Evolutionary conservation across 1,139 yeast genomes (phyloP), one percentile per base, ranked within the genome.

Genomic region (Pneumocystis jirovecii): DNA sequence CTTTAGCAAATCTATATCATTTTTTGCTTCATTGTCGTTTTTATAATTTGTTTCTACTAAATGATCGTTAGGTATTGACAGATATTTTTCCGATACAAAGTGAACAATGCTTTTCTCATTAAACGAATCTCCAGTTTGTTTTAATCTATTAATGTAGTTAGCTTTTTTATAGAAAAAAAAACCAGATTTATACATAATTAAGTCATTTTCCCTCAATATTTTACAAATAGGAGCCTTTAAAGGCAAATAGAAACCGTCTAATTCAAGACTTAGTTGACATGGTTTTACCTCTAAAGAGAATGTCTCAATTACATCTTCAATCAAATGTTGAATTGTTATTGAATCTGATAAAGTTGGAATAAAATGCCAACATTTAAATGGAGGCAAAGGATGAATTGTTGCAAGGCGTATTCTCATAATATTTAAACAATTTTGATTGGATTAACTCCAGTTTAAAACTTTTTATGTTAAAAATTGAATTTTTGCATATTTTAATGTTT

Each of bases 401-500:
- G 61, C 1, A 42, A 60, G 45, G 6, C 61, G 61, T 60, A 60
- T 60, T 17, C 61, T 39, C 61, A 60, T 60, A 25, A 50, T 50
- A 25, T 12, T 25, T 1, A 12, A 8, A 7, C 15, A 25, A 50
- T 50, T 3, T 7, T 25, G 5, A 50, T 21, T 50, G 6, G 12
- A 12, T 19, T 50, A 15, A 50, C 25, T 12, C 21, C 6, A 15
- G 10, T 40, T 50, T 17, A 50, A 50, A 50, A 50, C 21, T 25
- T 31, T 25, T 25, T n/a, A 50, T 15, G 34, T 50, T 21, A 6
- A 25, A 34, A 17, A 25, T 29, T 25, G n/a, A 50, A 8, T 17
- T 40, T 10, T 25, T 5, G 3, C 3, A 29, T 34, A 8, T 7
- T 50, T 25, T 21, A 12, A 50, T 25, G 1, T 8, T 50, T 50